Base-by-base conservation (phyloP, 352 stramenopile genomes). In the Globisporangium heterothallicum region DNA sequence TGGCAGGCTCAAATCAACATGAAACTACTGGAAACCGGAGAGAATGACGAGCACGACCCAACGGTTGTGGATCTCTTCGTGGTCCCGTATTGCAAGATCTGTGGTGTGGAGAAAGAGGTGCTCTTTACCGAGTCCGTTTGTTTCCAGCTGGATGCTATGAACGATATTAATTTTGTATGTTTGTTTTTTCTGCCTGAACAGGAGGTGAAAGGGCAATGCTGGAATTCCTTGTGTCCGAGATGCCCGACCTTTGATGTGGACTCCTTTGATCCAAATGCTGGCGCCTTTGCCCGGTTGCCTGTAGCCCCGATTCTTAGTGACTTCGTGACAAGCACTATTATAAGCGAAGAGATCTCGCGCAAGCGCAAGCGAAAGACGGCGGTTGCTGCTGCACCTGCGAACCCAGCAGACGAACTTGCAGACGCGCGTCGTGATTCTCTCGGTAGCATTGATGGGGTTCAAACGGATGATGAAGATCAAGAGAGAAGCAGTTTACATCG, bases 81-180 rank as follows among this genome's bases (percentile, higher is more conserved):
- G 10, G 67, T 88, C 34, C 74, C 81, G 21, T 69, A 76, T 12
- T 94, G 84, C 55, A 72, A 87, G 43, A 87, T 94, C 42, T 94
- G 84, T 55, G 74, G 76, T 6, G 62, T 92, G 5, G 84, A 94
- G 54, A 92, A 91, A 67, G 80, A 93, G 70, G 79, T 91, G 53
- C 13, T 63, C 53, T 47, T 13, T 27, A 25, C 16, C 40, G 9
- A 42, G 24, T 38, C 18, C n/a, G 27, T 40, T 32, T 61, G 26
- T 3, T 41, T 44, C 44, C n/a, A n/a, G n/a, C 6, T 30, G 16
- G 13, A 22, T n/a, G 35, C 9, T 40, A n/a, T n/a, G 56, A 45
- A 59, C 56, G 60, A 41, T 42, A 7, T 21, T 41, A 6, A 40
- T 51, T 27, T 9, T 54, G 0, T 41, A 29, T 48, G 22, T 40